Conservation (phyloP, 345 rosid genomes). For the Tarenaya hassleriana region DNA sequence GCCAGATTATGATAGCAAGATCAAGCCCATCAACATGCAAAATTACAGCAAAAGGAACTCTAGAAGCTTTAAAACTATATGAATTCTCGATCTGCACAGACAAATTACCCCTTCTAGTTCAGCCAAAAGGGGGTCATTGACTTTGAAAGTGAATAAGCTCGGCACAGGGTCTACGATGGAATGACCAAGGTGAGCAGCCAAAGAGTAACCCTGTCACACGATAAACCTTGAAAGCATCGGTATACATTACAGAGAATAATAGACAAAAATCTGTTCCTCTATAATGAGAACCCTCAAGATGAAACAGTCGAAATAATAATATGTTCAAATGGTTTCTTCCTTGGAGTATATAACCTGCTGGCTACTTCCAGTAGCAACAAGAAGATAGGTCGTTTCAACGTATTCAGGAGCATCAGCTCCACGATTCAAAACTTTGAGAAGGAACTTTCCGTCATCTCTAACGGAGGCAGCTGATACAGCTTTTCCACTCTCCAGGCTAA, state of each 20-base stretch:
- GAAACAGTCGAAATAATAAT: neutral
- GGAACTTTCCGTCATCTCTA: slow-evolving; percentile 49
- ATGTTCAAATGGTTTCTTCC: slow-evolving; percentile 1
- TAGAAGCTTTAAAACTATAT: neutral
- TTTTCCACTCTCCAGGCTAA: slow-evolving; percentile 77
- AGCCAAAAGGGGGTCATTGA: slow-evolving; percentile 51
- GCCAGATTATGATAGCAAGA: too few relatives aligned
- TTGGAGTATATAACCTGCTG: slow-evolving; percentile 45
- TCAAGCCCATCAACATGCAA: too few relatives aligned
- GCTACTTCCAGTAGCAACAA: slow-evolving; percentile 88
- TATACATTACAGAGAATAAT: too few relatives aligned
- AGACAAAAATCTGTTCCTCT: too few relatives aligned
- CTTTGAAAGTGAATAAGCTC: slow-evolving; percentile 83
- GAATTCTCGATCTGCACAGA: too few relatives aligned
- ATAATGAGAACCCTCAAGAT: too few relatives aligned
- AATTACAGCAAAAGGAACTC: too few relatives aligned
- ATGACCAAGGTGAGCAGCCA: slow-evolving; percentile 80
- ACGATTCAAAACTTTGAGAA: slow-evolving; percentile 60
- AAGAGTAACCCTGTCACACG: slow-evolving; percentile 51
- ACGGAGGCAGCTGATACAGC: slow-evolving; percentile 47
- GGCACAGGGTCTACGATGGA: slow-evolving; percentile 81
- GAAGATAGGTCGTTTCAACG: slow-evolving; percentile 63
- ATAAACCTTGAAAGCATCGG: slow-evolving; percentile 3
- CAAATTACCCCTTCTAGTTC: slow-evolving; percentile 82
- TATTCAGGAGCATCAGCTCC: too few relatives aligned